Evolutionary conservation across 2,329 filamentous ascomycete species (phyloP), one percentile per base, ranked within the genome.

Genomic region (Podosphaera fusca): DNA sequence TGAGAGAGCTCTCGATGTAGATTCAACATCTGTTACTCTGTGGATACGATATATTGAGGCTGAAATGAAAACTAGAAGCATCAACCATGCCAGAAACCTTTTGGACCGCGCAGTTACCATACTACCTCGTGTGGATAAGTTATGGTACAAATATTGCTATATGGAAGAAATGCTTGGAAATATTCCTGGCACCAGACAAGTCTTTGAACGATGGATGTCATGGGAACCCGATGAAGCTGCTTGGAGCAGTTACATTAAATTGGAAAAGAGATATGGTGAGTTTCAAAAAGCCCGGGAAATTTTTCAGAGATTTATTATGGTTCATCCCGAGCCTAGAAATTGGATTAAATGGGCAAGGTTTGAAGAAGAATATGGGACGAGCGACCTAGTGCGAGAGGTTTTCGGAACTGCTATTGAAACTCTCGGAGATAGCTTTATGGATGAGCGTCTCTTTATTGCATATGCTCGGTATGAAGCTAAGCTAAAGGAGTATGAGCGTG

Each of bases 331-430:
- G 66, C 86, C 92, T 30, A 81, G 85, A 65, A 96, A 95, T 67
- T 98, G 90, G 89, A 94, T 98, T 71, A 95, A 95, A 68, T 98
- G 92, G 92, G 84, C 90, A 59, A 85, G 86, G 60, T 98, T 96
- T 63, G 92, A 98, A 69, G 90, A 96, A 68, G 92, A 98, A 67
- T 87, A 83, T 63, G 92, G 92, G 7, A 95, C 88, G 1, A 90
- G 84, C 66, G 90, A 95, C 64, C 70, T 90, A 62, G 92, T 98
- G 5, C 79, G 92, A 30, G 88, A 96, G 60, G 90, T 96, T 0
- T 96, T 88, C 67, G 87, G 89, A 3, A 77, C 79, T 57, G 89
- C 90, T 1, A 83, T 96, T 36, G 90, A 96, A 68, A 82, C 86
- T 0, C 71, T 98, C 36, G 89, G 90, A 2, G 90, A 96, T 61